Evolutionary conservation across 176 grass and related monocot species (phyloP).

Genomic region (Miscanthus lutarioriparius): DNA sequence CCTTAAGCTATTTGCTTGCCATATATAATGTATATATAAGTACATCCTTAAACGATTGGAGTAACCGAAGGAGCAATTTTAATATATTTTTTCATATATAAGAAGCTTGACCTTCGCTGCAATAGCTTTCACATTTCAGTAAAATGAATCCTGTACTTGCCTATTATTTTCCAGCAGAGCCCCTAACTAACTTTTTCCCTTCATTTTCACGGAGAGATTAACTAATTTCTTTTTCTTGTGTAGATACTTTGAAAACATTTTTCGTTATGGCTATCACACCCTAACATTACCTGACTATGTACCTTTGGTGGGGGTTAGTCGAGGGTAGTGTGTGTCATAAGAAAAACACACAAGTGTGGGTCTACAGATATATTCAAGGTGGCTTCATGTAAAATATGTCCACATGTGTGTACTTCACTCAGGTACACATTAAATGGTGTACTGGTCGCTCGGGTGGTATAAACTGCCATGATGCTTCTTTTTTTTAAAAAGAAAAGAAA

Average conservation of each 20-base stretch:
- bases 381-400: conserved; percentile 1
- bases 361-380: not conserved
- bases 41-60: not conserved
- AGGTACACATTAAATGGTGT: not conserved
- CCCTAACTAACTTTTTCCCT: not conserved
- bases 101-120: not conserved
- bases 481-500: not conserved
- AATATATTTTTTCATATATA: not conserved
- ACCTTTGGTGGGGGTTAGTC: conserved; percentile 34
- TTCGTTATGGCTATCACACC: not conserved
- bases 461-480: not conserved
- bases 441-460: not conserved
- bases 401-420: not conserved
- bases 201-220: not conserved
- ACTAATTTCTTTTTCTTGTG: conserved; percentile 31
- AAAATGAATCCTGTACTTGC: not conserved
- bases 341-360: not conserved
- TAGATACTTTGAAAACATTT: conserved; percentile 28
- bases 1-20: not conserved
- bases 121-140: not conserved
- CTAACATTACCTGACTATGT: conserved; percentile 44
- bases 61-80: not conserved
- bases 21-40: not conserved
- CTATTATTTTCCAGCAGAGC: not conserved
- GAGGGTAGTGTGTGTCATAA: conserved; percentile 36